Conservation (phyloP, 1,284 basidiomycete genomes). For the Pholiota adiposa region DNA sequence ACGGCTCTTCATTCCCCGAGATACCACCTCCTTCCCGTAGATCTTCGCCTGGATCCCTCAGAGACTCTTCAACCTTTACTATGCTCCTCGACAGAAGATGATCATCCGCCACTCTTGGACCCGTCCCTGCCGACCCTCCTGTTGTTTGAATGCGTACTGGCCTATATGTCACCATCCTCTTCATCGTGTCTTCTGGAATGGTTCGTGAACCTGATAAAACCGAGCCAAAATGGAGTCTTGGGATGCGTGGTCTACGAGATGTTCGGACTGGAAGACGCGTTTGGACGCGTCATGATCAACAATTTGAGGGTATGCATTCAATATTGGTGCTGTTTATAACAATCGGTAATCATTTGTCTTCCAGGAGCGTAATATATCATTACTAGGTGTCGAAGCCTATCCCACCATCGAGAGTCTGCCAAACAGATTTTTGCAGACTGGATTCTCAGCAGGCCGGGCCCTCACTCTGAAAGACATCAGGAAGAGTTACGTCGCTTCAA, state of each 20-base stretch:
- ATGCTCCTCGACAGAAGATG: slow-evolving; percentile 28
- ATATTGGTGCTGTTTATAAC: neutral
- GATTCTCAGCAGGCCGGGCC: slow-evolving; percentile 59
- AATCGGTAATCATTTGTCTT: neutral
- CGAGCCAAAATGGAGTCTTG: slow-evolving; percentile 34
- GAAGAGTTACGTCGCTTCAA: slow-evolving; percentile 48
- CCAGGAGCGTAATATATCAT: slow-evolving; percentile 72
- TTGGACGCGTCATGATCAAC: slow-evolving; percentile 86
- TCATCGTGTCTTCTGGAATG: slow-evolving; percentile 71
- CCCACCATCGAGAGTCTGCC: slow-evolving; percentile 60
- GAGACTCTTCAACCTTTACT: slow-evolving; percentile 44
- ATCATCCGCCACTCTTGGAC: slow-evolving; percentile 54
- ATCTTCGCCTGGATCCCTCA: slow-evolving; percentile 64
- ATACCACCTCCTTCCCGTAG: slow-evolving; percentile 80
- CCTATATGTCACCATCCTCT: slow-evolving; percentile 76
- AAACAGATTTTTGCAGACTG: slow-evolving; percentile 61
- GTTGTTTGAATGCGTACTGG: slow-evolving; percentile 90
- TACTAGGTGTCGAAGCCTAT: slow-evolving; percentile 77
- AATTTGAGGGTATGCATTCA: slow-evolving; percentile 70
- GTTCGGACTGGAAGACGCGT: slow-evolving; percentile 83
- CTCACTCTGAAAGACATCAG: slow-evolving; percentile 74
- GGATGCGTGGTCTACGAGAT: slow-evolving; percentile 87
- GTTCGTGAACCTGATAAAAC: slow-evolving; percentile 67
- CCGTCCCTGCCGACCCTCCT: slow-evolving; percentile 75
- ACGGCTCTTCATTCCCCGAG: slow-evolving; percentile 61